Evolutionary conservation across 2,329 filamentous ascomycete species (phyloP).

Genomic region (Clonostachys rhizophaga): DNA sequence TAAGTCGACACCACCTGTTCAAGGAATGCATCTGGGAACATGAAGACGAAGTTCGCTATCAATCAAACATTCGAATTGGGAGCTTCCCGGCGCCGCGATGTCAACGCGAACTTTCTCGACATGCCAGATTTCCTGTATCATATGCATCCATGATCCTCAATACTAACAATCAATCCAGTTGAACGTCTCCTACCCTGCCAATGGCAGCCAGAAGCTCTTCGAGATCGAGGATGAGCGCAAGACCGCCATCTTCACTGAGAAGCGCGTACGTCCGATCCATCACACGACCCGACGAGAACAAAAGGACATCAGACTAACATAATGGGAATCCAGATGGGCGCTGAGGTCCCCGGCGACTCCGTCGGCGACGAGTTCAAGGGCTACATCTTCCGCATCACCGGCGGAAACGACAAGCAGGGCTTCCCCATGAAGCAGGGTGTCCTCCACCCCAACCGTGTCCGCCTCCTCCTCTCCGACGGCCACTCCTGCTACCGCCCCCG

Average conservation of each 20-base stretch:
- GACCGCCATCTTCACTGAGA: slow-evolving; percentile 98
- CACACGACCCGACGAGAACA: slow-evolving; percentile 3
- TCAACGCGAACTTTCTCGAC: background rate
- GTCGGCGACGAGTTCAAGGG: slow-evolving; percentile 99
- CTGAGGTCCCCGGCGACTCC: slow-evolving; percentile 88
- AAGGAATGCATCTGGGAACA: background rate
- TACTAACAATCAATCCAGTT: slow-evolving; percentile 34
- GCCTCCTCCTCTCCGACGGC: slow-evolving; percentile 89
- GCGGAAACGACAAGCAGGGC: slow-evolving; percentile 99
- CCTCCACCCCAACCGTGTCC: slow-evolving; percentile 97
- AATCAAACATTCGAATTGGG: background rate
- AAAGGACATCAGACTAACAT: slow-evolving; percentile 20
- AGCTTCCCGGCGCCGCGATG: background rate
- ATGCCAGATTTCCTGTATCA: background rate
- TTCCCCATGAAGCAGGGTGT: slow-evolving; percentile 99
- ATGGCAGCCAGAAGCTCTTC: slow-evolving; percentile 99
- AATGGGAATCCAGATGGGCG: slow-evolving; percentile 62
- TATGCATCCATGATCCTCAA: too few relatives aligned
- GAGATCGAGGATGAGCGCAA: slow-evolving; percentile 99
- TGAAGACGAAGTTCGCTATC: background rate
- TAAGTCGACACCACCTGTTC: slow-evolving; percentile 15
- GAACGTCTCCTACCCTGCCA: slow-evolving; percentile 86
- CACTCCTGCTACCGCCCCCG: slow-evolving; percentile 99
- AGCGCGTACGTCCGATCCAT: slow-evolving; percentile 62
- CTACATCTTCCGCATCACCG: slow-evolving; percentile 99